Conservation (phyloP, 1,139 yeast species). For the Kodamaea sp. region DNA sequence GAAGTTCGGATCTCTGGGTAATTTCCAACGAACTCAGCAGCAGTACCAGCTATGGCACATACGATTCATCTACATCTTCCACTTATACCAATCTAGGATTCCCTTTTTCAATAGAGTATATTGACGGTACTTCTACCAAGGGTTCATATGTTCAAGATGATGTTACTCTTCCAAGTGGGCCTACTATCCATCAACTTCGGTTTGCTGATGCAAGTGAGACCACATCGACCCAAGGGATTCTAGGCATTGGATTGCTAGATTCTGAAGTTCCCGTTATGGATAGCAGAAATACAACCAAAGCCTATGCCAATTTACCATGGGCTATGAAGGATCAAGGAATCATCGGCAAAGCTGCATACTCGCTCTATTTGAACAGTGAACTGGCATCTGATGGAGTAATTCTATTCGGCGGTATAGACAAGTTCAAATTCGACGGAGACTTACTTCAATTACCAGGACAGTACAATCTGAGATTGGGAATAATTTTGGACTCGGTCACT, state of each 20-base stretch:
- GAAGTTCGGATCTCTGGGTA: constrained; percentile 71
- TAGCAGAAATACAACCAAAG: not conserved
- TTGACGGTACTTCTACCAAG: constrained; percentile 14
- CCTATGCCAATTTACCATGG: constrained; percentile 22
- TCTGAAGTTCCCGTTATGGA: constrained; percentile 1
- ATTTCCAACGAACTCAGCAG: constrained; percentile 16
- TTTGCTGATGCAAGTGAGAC: constrained; percentile 22
- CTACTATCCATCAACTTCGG: constrained; percentile 14
- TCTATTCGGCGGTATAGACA: constrained; percentile 24
- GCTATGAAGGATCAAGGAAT: constrained; percentile 23
- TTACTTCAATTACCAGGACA: constrained; percentile 11
- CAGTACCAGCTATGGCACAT: constrained; percentile 9
- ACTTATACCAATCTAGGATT: constrained; percentile 6
- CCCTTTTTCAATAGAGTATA: constrained; percentile 16
- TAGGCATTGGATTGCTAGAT: constrained; percentile 40
- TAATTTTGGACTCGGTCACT: constrained; percentile 1
- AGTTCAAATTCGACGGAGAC: constrained; percentile 19
- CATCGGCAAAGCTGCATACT: constrained; percentile 22
- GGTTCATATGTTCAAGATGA: constrained; percentile 21
- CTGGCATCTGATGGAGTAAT: constrained; percentile 15
- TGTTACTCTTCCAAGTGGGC: constrained; percentile 13
- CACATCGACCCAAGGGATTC: constrained; percentile 17
- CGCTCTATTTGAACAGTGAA: constrained; percentile 20
- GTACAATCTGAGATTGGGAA: constrained; percentile 1
- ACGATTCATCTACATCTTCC: constrained; percentile 10